Evolutionary conservation across 2,329 filamentous ascomycete genomes (phyloP).

Genomic region (Colletotrichum camelliae): DNA sequence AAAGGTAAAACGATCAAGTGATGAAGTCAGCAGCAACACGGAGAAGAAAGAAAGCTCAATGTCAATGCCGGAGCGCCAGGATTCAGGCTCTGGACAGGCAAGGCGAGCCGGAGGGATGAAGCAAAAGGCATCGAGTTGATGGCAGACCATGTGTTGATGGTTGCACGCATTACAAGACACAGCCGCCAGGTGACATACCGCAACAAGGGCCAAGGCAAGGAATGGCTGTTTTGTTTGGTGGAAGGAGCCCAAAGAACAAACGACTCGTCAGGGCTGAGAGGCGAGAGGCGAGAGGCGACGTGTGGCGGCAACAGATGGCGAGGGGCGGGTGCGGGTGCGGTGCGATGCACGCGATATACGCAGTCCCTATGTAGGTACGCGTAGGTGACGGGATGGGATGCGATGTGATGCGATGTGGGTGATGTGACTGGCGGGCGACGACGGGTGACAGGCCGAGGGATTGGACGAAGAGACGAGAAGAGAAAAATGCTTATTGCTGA

Average conservation of each 20-base stretch:
- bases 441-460: background rate
- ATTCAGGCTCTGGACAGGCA: background rate
- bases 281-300: background rate
- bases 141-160: background rate
- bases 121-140: background rate
- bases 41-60: background rate
- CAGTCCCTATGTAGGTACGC: slow-evolving; percentile 1
- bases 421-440: background rate
- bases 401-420: slow-evolving; percentile 11
- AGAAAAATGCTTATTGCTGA: background rate
- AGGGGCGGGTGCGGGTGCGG: background rate
- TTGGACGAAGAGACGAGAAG: background rate
- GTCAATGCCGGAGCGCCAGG: background rate
- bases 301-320: background rate
- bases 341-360: background rate
- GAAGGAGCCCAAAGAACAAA: background rate
- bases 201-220: background rate
- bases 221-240: background rate
- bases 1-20: background rate
- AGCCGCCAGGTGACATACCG: slow-evolving; percentile 5
- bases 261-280: background rate
- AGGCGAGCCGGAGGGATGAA: background rate
- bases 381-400: slow-evolving; percentile 3
- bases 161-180: slow-evolving; percentile 7
- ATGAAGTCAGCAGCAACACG: background rate